Percentiles rank a stretch among this genome's conserved stretches.
These are phyloP conservation scores for Ophiostoma sp. DNA, from an alignment of 2,329 filamentous ascomycete species.

Conservation along the genomic window DNA sequence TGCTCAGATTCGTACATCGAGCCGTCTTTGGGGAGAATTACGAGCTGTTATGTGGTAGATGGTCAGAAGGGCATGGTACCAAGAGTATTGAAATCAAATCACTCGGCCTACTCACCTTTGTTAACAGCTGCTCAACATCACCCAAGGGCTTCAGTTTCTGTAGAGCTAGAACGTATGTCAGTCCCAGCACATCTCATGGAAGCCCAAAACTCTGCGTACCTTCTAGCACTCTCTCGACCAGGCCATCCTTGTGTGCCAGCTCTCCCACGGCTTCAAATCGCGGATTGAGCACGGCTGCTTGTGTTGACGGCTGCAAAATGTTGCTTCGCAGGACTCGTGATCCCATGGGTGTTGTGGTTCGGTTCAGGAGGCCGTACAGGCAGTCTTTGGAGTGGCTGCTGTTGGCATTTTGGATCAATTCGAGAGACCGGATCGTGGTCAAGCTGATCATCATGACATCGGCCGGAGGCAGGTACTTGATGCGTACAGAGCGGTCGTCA, in stretches of 20 bases:
- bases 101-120: conserved; percentile 55
- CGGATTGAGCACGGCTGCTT: conserved; percentile 61
- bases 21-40: conserved; percentile 66
- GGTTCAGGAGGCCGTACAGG: conserved; percentile 81
- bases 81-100: neutral
- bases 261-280: conserved; percentile 85
- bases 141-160: conserved; percentile 61
- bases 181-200: accelerated
- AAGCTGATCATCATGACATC: conserved; percentile 96
- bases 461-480: conserved; percentile 84
- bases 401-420: conserved; percentile 85
- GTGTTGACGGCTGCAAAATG: conserved; percentile 84
- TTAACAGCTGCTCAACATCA: conserved; percentile 78
- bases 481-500: conserved; percentile 74
- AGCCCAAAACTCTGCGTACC: conserved; percentile 46
- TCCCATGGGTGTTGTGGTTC: conserved; percentile 87
- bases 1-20: conserved; percentile 72
- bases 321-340: conserved; percentile 78
- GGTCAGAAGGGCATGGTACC: too few relatives aligned
- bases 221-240: conserved; percentile 74
- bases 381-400: conserved; percentile 77
- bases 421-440: conserved; percentile 80
- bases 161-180: conserved; percentile 27
- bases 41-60: conserved; percentile 67
- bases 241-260: conserved; percentile 75